Percentiles rank a stretch among this genome's conserved stretches.
These are phyloP conservation scores for Lotus japonicus DNA, from an alignment of 306 rosid species.

Conservation along the genomic window DNA sequence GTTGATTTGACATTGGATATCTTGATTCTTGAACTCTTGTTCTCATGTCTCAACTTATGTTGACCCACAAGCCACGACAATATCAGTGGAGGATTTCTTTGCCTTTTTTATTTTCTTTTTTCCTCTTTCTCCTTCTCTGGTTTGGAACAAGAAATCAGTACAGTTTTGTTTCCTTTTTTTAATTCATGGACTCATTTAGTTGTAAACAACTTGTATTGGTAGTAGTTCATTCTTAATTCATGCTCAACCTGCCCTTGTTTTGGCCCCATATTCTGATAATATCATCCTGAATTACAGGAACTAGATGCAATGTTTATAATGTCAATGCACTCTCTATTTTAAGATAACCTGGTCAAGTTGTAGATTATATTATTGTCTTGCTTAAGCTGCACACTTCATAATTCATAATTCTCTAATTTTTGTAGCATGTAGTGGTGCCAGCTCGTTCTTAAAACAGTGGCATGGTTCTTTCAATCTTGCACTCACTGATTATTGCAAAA, in stretches of 20 bases:
- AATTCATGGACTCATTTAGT: conserved; percentile 1
- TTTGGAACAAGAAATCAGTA: neutral
- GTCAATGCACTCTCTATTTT: too few species aligned
- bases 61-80: neutral
- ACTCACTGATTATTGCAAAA: too few species aligned
- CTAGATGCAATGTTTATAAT: neutral
- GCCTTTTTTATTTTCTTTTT: neutral
- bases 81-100: neutral
- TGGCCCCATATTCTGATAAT: neutral
- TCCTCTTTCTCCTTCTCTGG: too few species aligned
- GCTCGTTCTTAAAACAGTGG: neutral
- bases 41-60: neutral
- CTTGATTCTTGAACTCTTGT: neutral
- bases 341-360: neutral
- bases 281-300: conserved; percentile 1
- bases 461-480: neutral
- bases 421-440: conserved; percentile 20
- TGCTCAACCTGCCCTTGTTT: neutral
- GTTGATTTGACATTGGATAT: conserved; percentile 1
- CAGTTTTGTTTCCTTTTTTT: neutral
- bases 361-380: neutral
- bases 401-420: neutral
- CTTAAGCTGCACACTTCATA: conserved; percentile 15
- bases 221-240: neutral
- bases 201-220: neutral